phyloP scores from a whole-genome alignment of 768 basidiomycete genomes.

The Macrolepiota dolichaula region DNA sequence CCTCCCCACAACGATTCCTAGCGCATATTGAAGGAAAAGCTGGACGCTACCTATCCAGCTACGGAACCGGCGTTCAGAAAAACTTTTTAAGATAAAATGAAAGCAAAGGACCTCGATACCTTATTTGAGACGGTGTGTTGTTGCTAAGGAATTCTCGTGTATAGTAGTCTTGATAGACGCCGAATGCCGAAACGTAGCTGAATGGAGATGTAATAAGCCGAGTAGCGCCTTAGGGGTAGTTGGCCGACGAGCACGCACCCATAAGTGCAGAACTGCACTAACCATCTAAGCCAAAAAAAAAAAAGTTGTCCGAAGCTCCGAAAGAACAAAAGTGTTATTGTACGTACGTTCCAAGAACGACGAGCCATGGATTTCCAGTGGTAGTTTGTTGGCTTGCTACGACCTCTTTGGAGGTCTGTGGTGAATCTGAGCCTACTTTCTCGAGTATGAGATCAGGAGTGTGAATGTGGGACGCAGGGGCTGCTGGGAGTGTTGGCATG shows the following conservation, averaged over 20 bases:
- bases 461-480: not conserved
- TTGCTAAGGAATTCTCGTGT: conserved; percentile 34
- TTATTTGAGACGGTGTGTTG: conserved; percentile 42
- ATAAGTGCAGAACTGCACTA: conserved; percentile 44
- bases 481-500: not conserved
- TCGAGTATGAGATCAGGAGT: not conserved
- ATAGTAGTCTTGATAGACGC: conserved; percentile 48
- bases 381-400: not conserved
- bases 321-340: not conserved
- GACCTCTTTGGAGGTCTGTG: not conserved
- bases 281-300: conserved; percentile 36
- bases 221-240: not conserved
- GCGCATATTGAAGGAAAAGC: conserved; percentile 40
- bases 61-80: not conserved
- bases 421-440: not conserved
- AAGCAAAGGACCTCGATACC: conserved; percentile 20
- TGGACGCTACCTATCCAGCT: conserved; percentile 53
- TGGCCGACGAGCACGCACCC: conserved; percentile 25
- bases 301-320: not conserved
- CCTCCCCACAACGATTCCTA: conserved; percentile 36
- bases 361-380: conserved; percentile 32
- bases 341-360: conserved; percentile 41
- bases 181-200: conserved; percentile 43
- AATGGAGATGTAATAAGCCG: conserved; percentile 8
- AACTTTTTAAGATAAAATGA: conserved; percentile 6